Evolutionary conservation across 2,329 filamentous ascomycete genomes (phyloP), one percentile per base, ranked within the genome.

Genomic region (Torrubiella hemipterigena): DNA sequence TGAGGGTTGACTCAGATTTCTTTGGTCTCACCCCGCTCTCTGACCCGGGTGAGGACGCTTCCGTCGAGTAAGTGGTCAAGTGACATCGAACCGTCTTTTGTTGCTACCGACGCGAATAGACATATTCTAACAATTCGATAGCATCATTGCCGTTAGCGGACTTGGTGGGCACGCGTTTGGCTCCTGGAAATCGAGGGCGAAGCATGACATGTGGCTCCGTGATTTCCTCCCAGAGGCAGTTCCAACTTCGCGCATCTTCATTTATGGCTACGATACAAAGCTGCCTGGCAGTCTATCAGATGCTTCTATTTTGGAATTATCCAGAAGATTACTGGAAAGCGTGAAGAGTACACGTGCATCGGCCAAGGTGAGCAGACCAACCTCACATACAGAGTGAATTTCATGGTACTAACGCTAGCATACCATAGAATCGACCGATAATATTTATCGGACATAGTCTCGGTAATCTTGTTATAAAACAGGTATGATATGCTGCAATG

Each of bases 241-340:
- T 4, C 37, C 39, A 2, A 38, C 40, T 2, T 34, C 37, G 18
- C 42, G 48, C 14, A 33, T 52, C 2, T 27, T 54, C 5, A 17
- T 49, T 14, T 54, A 52, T 29, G 49, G 50, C 9, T 53, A 52
- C 28, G 38, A 54, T 34, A 48, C 47, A 7, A 35, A 17, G 6
- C 37, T 51, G 10, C 31, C 30, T 4, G 33, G 33, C 11, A 51
- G 39, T 15, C 18, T 30, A 4, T 42, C 39, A 4, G 46, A 43
- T 28, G 22, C 42, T 12, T 43, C 40, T 2, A 38, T 49, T 9
- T 25, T 35, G 18, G 37, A 42, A 15, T 29, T 46, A n/a, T 43
- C 38, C 2, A 7, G 17, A 9, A 15, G 12, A 7, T 34, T 47
- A 2, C 14, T 44, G 4, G 36, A 45, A 30, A 12, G 30, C 11